Base-by-base conservation (phyloP, 202 grass and related monocot genomes). In the Panicum virgatum region DNA sequence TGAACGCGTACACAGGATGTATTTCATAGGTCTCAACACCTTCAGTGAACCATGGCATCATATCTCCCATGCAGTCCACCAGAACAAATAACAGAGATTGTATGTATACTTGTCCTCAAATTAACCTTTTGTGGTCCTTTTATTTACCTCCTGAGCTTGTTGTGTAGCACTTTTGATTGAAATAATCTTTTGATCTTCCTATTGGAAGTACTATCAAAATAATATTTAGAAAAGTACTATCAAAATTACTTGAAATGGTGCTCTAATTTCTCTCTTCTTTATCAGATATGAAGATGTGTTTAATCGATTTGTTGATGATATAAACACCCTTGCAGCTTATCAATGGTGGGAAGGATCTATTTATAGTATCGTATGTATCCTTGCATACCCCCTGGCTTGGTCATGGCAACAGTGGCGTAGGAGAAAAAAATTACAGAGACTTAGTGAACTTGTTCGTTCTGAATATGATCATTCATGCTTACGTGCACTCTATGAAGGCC, bases 31-130 rank as follows among this genome's bases (percentile, higher is more conserved):
- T 43, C 93, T 93, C n/a, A 99, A 99, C 82, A 94, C 93, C 67
- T 99, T 99, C 81, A 94, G 93, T 63, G 93, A 99, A 69, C 97
- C 97, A 42, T 99, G 97, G 97, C 92, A 99, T n/a, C n/a, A n/a
- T n/a, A n/a, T 90, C 89, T 99, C 73, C 89, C 97, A 42, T 93
- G 96, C 81, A 89, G 79, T 65, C 93, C 91, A 5, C 89, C 93
- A 72, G 93, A 99, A 76, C 91, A 96, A 75, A 99, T 99, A 81
- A 83, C 83, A 59, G 97, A 99, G 67, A 99, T 99, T 84, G 97
- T 99, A 94, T 84, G 92, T 86, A 34, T 82, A 5, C 86, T n/a
- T n/a, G n/a, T n/a, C n/a, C n/a, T 73, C 18, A 68, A 54, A 36
- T 73, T 18, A 77, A 52, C 18, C 61, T 68, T 73, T 45, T 66